Evolutionary conservation across 345 rosid species (phyloP).

Genomic region (Eucalyptus pumila): DNA sequence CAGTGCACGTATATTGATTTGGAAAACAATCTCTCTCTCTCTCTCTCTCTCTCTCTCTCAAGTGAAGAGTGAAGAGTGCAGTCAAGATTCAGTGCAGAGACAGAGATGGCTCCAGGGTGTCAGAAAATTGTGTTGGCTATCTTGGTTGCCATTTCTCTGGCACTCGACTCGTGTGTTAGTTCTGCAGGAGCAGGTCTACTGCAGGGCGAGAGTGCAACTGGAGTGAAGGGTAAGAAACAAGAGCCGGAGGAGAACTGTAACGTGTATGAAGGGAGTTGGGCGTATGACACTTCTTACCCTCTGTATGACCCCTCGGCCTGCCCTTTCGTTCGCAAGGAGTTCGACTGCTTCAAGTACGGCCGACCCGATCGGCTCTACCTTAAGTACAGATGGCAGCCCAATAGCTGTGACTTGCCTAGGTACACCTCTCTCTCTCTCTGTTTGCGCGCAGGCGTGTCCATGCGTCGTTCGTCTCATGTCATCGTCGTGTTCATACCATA

Average conservation of each 20-base stretch:
- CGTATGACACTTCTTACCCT: slow-evolving; percentile 51
- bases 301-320: slow-evolving; percentile 57
- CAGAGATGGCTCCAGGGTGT: background rate
- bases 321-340: slow-evolving; percentile 69
- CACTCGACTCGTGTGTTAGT: background rate
- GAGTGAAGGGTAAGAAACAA: background rate
- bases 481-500: background rate
- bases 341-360: slow-evolving; percentile 68
- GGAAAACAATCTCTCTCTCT: background rate
- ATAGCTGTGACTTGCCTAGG: slow-evolving; percentile 54
- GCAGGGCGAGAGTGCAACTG: background rate
- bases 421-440: background rate
- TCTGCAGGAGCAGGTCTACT: background rate
- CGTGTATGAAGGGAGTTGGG: slow-evolving; percentile 68
- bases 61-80: background rate
- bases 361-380: slow-evolving; percentile 72
- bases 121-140: background rate
- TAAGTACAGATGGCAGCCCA: slow-evolving; percentile 74
- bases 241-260: slow-evolving; percentile 10
- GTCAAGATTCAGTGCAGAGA: background rate
- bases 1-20: background rate
- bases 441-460: background rate
- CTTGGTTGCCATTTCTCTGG: background rate
- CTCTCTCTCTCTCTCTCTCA: background rate
- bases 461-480: background rate